These are phyloP conservation scores for Dorcoceras hygrometricum DNA, from an alignment of 257 asterid genomes.

Conservation along the genomic window DNA sequence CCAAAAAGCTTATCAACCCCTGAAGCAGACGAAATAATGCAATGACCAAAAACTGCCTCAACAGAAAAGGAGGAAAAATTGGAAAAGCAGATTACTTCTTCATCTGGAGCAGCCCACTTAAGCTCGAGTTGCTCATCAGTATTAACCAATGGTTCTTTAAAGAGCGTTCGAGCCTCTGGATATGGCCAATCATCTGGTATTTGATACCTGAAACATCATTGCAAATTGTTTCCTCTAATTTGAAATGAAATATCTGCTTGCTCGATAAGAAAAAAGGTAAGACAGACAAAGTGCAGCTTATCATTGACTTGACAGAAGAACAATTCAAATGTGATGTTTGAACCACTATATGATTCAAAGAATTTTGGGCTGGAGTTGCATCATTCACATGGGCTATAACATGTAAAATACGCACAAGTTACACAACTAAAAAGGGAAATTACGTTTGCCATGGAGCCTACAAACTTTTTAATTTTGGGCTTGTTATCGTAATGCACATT, in stretches of 20 bases:
- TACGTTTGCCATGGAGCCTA: no score
- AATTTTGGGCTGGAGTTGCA: no score
- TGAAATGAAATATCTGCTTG: slow-evolving; percentile 11
- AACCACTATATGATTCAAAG: no score
- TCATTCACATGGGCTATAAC: no score
- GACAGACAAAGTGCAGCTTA: no score
- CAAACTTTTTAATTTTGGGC: no score
- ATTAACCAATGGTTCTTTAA: slow-evolving; percentile 80
- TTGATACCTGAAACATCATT: slow-evolving; percentile 57
- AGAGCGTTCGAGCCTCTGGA: slow-evolving; percentile 84
- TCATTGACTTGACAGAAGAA: no score
- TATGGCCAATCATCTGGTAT: slow-evolving; percentile 97
- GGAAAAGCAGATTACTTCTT: slow-evolving; percentile 57
- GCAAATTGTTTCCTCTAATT: neutral
- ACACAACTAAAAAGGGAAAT: no score
- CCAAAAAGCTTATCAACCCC: slow-evolving; percentile 87
- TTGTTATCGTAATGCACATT: no score
- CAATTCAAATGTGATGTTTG: neutral
- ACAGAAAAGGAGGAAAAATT: slow-evolving; percentile 17
- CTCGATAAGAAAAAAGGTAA: slow-evolving; percentile 3
- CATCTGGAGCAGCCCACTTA: slow-evolving; percentile 96
- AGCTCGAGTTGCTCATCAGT: slow-evolving; percentile 69
- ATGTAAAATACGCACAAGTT: no score
- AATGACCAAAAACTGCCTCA: slow-evolving; percentile 17
- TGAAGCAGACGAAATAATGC: slow-evolving; percentile 30